phyloP scores from a whole-genome alignment of 139 green algal genomes.

The Dunaliella sp. region DNA sequence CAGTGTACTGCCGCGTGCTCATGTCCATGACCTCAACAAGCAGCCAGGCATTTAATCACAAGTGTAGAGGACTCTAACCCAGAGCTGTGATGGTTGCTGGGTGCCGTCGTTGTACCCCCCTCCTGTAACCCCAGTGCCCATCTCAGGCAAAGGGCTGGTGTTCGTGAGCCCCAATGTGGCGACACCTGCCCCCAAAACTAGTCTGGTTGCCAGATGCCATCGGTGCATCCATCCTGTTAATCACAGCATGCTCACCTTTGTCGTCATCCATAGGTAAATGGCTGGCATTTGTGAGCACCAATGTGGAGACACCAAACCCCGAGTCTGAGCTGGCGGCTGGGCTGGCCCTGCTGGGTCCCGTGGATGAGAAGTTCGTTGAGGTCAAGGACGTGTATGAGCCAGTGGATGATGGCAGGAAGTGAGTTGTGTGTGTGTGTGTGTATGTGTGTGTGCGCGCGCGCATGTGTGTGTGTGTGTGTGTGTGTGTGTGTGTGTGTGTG shows the following conservation, averaged over 20 bases:
- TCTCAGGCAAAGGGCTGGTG: background rate
- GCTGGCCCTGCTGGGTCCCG: conserved; percentile 85
- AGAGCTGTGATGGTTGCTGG: too few species aligned
- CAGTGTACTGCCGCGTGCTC: too few species aligned
- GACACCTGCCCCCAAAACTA: too few species aligned
- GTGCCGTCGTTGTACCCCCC: too few species aligned
- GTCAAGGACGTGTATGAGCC: conserved; percentile 79
- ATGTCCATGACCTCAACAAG: too few species aligned
- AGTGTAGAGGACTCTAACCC: too few species aligned
- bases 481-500: background rate
- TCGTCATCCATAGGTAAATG: conserved; percentile 76
- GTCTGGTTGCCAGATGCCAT: too few species aligned
- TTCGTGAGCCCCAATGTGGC: background rate
- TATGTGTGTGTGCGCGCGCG: background rate
- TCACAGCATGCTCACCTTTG: background rate
- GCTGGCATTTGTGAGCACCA: conserved; percentile 97
- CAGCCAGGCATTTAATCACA: too few species aligned
- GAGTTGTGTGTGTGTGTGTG: conserved; percentile 4
- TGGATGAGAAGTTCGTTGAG: conserved; percentile 93
- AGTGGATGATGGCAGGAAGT: conserved; percentile 64
- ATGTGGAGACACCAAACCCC: conserved; percentile 80
- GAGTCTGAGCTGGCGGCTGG: conserved; percentile 72
- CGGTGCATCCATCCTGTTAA: too few species aligned
- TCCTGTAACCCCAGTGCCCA: too few species aligned
- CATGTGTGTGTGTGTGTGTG: background rate